These are phyloP conservation scores for Apiotrichum gamsii DNA, from an alignment of 1,284 basidiomycete genomes.

Conservation along the genomic window DNA sequence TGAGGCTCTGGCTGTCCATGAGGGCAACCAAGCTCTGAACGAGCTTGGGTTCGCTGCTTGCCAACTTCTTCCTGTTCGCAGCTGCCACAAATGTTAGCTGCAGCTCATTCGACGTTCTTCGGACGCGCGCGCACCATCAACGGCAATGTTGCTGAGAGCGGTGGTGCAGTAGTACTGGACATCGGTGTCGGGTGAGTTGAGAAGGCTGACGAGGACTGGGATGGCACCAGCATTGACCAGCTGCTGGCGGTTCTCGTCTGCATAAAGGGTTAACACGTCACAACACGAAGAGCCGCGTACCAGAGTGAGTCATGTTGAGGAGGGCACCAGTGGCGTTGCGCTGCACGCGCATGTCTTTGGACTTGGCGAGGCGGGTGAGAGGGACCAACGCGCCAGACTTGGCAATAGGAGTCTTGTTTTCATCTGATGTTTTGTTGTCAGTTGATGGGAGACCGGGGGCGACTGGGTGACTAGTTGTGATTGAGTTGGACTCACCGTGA, in stretches of 20 bases:
- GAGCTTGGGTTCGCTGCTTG: slow-evolving; percentile 88
- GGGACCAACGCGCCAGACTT: slow-evolving; percentile 97
- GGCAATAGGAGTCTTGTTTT: slow-evolving; percentile 99
- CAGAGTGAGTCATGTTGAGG: slow-evolving; percentile 98
- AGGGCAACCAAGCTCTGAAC: slow-evolving; percentile 90
- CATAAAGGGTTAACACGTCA: background rate
- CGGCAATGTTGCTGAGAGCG: slow-evolving; percentile 95
- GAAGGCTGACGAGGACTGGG: slow-evolving; percentile 88
- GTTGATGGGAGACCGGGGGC: no score
- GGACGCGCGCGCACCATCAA: slow-evolving; percentile 61
- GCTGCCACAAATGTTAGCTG: slow-evolving; percentile 49
- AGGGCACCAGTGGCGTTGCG: slow-evolving; percentile 96
- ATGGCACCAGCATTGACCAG: slow-evolving; percentile 98
- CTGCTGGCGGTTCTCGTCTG: slow-evolving; percentile 97
- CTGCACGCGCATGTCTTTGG: slow-evolving; percentile 99
- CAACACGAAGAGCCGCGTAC: slow-evolving; percentile 49
- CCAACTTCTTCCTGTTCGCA: slow-evolving; percentile 88
- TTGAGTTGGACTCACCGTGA: slow-evolving; percentile 69
- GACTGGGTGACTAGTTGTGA: no score
- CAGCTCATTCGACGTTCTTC: background rate
- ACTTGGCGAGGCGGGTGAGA: slow-evolving; percentile 88
- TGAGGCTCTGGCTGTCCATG: slow-evolving; percentile 96
- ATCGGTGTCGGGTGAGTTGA: slow-evolving; percentile 96
- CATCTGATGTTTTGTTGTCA: no score
- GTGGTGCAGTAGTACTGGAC: slow-evolving; percentile 99